Evolutionary conservation across 106 monocot species (phyloP), one percentile per base, ranked within the genome.

Genomic region (Apostasia ramifera): DNA sequence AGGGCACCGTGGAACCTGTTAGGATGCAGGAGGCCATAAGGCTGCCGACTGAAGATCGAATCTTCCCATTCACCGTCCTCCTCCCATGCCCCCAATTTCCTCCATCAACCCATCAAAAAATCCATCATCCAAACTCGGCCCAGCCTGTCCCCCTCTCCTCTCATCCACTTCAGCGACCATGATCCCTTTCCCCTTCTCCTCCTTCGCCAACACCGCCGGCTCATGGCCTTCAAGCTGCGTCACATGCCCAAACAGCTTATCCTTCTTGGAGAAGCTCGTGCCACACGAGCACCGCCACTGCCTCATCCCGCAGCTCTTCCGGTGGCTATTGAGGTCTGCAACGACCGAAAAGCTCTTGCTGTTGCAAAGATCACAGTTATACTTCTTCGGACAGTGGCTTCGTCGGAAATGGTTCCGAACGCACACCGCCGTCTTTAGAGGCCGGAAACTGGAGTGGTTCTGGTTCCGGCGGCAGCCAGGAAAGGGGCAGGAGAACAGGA

Each of bases 231-330:
- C 79, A 54, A 91, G 84, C 8, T 86, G 69, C 0, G 77, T 63
- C 7, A 91, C 55, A 59, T 91, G 91, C 1, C 91, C 91, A 48
- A 91, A 81, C 13, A 91, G 79, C 84, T 91, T 91, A 47, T 91
- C 91, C 77, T 91, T 91, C 76, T 86, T 66, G 6, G 86, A 91
- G 60, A 91, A 91, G 53, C 59, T 77, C 10, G 86, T 87, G 40
- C 91, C 91, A 26, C 91, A 91, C 6, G 86, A 76, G 73, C 91
- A 91, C 66, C 79, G 57, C 84, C 91, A 86, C 62, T 38, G 78
- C 14, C 7, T 46, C 50, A 70, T 73, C 8, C 91, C 91, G 62
- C 91, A 91, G 71, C 76, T 74, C 74, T 78, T 86, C 71, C 70
- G 9, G 46, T 91, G 91, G 59, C 72, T 82, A 69, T 61, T 79